These are phyloP conservation scores for Firmiana major DNA, from an alignment of 345 rosid genomes.

Conservation along the genomic window DNA sequence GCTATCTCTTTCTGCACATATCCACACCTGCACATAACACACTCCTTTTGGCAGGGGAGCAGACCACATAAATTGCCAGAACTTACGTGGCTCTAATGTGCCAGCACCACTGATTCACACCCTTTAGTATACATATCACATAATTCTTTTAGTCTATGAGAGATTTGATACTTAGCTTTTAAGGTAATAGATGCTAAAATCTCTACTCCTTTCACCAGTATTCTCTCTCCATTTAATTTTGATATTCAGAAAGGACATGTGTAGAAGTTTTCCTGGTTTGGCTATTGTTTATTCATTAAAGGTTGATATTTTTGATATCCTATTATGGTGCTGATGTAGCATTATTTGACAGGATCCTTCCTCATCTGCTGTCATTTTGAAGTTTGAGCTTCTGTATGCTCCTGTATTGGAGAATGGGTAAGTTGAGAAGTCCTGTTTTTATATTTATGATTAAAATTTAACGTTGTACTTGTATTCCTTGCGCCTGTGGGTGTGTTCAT, in stretches of 20 bases:
- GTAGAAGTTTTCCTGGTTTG: not conserved
- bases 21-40: not conserved
- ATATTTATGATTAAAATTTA: not conserved
- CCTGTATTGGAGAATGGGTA: conserved; percentile 52
- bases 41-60: not conserved
- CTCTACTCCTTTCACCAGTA: not conserved
- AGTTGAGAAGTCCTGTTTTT: conserved; percentile 14
- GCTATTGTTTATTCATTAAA: not conserved
- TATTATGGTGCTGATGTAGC: conserved; percentile 11
- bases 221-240: not conserved
- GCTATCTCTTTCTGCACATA: not conserved
- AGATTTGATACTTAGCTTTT: not conserved
- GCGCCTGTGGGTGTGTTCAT: not conserved
- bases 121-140: not conserved
- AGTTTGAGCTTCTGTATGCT: conserved; percentile 88
- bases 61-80: not conserved
- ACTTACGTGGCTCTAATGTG: not conserved
- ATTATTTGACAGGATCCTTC: conserved; percentile 47
- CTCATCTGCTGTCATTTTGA: conserved; percentile 71
- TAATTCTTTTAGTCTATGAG: not conserved
- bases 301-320: not conserved
- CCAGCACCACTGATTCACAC: not conserved
- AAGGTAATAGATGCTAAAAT: not conserved
- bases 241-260: not conserved
- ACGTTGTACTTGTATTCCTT: not conserved